Evolutionary conservation across 805 yeast genomes (phyloP), one percentile per base, ranked within the genome.

Genomic region (Maudiozyma serrabonitensis): DNA sequence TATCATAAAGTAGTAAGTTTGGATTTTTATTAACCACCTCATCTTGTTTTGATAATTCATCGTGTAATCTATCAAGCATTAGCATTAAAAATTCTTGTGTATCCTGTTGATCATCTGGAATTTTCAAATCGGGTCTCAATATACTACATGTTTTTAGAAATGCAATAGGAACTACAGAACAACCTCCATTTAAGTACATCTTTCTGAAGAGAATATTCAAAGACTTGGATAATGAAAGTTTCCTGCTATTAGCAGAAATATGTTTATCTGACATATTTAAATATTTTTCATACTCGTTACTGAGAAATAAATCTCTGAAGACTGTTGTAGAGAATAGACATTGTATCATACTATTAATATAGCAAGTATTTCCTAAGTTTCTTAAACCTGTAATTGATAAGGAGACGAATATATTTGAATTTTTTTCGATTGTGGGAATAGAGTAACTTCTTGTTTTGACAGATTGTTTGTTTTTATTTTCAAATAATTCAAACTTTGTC

Each of bases 91-190:
- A 84, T 56, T 86, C 93, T 48, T 85, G 88, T 1, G 90, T 82
- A 62, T 86, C 95, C 59, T 86, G 93, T 58, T 86, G 95, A 57
- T 83, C 87, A 55, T 75, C 65, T 0, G 91, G 91, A 12, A 85
- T 82, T 54, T 71, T 69, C 48, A 84, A 73, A 56, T 82, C 87
- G 0, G 89, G 89, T 54, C 83, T 79, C 21, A 83, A 59, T 6
- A 67, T 52, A 21, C 77, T 65, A 46, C 82, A 68, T 1, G 70
- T 63, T 43, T 80, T 73, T 41, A 84, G 69, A 57, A 85, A 84
- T 41, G 79, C 76, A 8, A 78, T 74, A 4, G 91, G 89, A 1
- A 82, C 80, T 34, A 84, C 78, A 0, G 82, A 73, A 41, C 76
- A 74, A 3, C 81, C 79, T 15, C 84, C 85, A 56, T 78, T 76